Percentiles rank a stretch among this genome's conserved stretches.
Conservation (phyloP, 371 early-diverging fungal genomes). For the Dichotomocladium elegans region DNA sequence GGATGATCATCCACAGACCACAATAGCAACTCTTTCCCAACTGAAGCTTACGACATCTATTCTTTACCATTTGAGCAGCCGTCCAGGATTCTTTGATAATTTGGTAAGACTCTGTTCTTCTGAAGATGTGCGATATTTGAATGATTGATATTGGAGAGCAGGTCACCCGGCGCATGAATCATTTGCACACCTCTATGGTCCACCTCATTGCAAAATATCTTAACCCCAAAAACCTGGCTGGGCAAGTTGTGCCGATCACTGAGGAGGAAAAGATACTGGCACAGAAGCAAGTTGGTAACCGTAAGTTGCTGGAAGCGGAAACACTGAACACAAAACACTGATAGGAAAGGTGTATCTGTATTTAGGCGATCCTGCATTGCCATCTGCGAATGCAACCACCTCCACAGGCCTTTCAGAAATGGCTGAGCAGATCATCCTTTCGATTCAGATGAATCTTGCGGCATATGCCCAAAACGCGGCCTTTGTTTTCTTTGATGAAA, state of each 20-base stretch:
- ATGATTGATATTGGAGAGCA: not conserved
- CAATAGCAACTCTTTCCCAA: slow-evolving; percentile 42
- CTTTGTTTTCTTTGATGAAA: slow-evolving; percentile 8
- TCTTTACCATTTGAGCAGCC: slow-evolving; percentile 41
- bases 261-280: slow-evolving; percentile 37
- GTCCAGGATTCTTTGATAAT: slow-evolving; percentile 30
- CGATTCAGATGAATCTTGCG: slow-evolving; percentile 14
- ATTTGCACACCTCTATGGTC: slow-evolving; percentile 46
- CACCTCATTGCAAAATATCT: slow-evolving; percentile 44
- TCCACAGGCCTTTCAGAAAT: slow-evolving; percentile 1
- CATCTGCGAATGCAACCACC: not conserved
- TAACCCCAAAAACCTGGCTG: slow-evolving; percentile 27
- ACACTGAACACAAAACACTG: no score
- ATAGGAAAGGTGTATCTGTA: not conserved
- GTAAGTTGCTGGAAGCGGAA: slow-evolving; percentile 2
- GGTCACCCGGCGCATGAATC: slow-evolving; percentile 22
- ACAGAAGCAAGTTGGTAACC: slow-evolving; percentile 26
- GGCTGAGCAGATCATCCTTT: slow-evolving; percentile 7
- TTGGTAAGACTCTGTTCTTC: no score
- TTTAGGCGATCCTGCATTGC: no score
- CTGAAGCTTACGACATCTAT: slow-evolving; percentile 43
- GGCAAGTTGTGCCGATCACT: slow-evolving; percentile 36
- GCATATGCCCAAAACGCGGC: slow-evolving; percentile 18
- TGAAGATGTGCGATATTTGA: no score
- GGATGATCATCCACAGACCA: slow-evolving; percentile 32